A percentile compares a stretch with the other conserved stretches of the same genome.
These are phyloP conservation scores for Penicillium desertorum DNA, from an alignment of 495 filamentous ascomycete species.

Conservation along the genomic window DNA sequence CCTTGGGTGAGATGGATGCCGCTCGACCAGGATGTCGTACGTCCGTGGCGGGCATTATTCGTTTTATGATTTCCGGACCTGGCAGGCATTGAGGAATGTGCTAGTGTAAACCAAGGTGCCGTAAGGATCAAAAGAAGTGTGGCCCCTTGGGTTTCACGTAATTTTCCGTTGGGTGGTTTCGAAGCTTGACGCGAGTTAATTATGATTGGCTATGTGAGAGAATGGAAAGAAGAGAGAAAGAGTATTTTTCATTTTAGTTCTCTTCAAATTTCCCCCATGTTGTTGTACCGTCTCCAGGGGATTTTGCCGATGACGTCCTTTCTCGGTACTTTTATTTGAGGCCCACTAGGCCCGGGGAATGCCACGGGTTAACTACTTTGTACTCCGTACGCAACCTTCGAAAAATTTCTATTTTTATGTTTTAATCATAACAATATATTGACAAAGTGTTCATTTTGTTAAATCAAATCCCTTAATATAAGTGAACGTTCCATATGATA, in stretches of 20 bases:
- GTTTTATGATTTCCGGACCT: slow-evolving; percentile 28
- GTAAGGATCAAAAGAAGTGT: slow-evolving; percentile 12
- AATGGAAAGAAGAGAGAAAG: slow-evolving; percentile 4
- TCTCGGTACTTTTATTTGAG: slow-evolving; percentile 10
- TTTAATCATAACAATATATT: too few species aligned
- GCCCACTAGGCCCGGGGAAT: slow-evolving; percentile 13
- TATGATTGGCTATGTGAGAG: slow-evolving; percentile 14
- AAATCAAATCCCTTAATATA: not conserved
- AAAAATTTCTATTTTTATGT: too few species aligned
- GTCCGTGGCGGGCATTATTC: slow-evolving; percentile 42
- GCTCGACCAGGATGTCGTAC: slow-evolving; percentile 44
- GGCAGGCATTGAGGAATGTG: slow-evolving; percentile 30
- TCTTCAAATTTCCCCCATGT: not conserved
- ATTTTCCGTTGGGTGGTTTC: slow-evolving; percentile 14
- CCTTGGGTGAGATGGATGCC: slow-evolving; percentile 32
- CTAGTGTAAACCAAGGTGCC: slow-evolving; percentile 18
- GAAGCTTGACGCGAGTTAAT: not conserved
- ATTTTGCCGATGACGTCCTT: slow-evolving; percentile 1
- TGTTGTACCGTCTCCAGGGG: slow-evolving; percentile 6
- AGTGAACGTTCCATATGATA: not conserved
- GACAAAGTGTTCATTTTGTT: too few species aligned
- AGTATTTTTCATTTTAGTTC: not conserved
- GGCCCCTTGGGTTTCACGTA: slow-evolving; percentile 26
- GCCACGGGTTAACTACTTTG: not conserved
- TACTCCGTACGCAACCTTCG: not conserved